phyloP scores from a whole-genome alignment of 2,329 filamentous ascomycete species.

The Colletotrichum simmondsii region DNA sequence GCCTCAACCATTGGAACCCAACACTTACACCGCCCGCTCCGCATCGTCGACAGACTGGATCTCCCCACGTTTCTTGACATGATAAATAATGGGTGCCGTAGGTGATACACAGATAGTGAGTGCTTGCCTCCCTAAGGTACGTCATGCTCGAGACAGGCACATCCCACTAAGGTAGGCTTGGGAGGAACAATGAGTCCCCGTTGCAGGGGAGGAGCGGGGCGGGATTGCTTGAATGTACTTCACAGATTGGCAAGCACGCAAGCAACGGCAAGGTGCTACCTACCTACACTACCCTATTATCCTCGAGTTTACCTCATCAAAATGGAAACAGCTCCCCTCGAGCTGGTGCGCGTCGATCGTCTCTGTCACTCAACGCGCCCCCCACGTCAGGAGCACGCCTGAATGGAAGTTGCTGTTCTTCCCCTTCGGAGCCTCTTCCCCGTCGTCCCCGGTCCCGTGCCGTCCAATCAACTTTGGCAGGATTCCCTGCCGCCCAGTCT shows the following conservation, averaged over 20 bases:
- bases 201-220: constrained; percentile 17
- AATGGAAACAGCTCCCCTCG: not conserved
- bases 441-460: not conserved
- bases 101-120: not conserved
- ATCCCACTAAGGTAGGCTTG: constrained; percentile 11
- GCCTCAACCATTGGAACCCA: constrained; percentile 26
- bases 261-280: no score
- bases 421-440: constrained; percentile 21
- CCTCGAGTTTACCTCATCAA: not conserved
- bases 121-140: not conserved
- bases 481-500: constrained; percentile 2
- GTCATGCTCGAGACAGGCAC: constrained; percentile 13
- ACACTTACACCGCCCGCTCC: constrained; percentile 27
- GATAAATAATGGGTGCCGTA: not conserved
- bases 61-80: constrained; percentile 1
- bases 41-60: constrained; percentile 7
- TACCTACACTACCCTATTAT: no score
- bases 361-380: constrained; percentile 1
- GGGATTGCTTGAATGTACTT: constrained; percentile 23
- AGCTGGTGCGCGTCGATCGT: not conserved
- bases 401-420: not conserved
- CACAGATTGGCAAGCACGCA: not conserved
- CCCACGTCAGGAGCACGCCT: constrained; percentile 20
- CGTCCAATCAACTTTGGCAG: constrained; percentile 13
- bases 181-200: not conserved